phyloP scores from a whole-genome alignment of 768 basidiomycete genomes.

The Leucocoprinus leucothites region DNA sequence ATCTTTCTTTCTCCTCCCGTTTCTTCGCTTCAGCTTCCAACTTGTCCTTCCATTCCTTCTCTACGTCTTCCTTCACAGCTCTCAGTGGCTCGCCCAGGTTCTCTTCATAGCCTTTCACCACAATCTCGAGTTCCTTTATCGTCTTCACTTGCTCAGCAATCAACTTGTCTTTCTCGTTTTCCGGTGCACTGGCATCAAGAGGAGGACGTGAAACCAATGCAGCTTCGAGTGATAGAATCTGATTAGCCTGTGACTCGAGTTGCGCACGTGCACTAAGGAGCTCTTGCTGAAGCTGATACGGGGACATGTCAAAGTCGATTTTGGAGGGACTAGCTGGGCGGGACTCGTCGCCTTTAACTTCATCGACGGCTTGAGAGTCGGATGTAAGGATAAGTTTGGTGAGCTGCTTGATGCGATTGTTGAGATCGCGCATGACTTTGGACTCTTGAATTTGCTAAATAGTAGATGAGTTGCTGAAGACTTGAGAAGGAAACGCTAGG shows the following conservation, averaged over 20 bases:
- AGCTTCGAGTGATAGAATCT: constrained; percentile 81
- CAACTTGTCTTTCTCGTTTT: constrained; percentile 70
- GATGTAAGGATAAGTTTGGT: constrained; percentile 78
- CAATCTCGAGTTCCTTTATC: constrained; percentile 75
- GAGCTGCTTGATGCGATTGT: constrained; percentile 74
- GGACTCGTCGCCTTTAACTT: constrained; percentile 63
- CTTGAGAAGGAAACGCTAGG: background rate
- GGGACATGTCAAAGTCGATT: constrained; percentile 86
- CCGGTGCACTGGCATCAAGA: constrained; percentile 60
- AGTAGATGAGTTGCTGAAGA: background rate
- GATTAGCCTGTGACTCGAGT: constrained; percentile 75
- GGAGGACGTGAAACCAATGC: constrained; percentile 71
- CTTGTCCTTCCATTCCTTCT: constrained; percentile 65
- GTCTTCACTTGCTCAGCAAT: constrained; percentile 72
- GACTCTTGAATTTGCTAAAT: constrained; percentile 78
- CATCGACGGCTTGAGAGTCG: constrained; percentile 71
- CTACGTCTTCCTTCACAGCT: constrained; percentile 67
- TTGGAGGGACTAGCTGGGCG: constrained; percentile 82
- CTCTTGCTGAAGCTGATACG: constrained; percentile 89
- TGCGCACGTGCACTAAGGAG: constrained; percentile 75
- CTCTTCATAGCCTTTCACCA: constrained; percentile 68
- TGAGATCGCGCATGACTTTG: constrained; percentile 81
- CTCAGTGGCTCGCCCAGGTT: constrained; percentile 68
- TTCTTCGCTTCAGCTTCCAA: constrained; percentile 55
- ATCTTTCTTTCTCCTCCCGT: constrained; percentile 67